Evolutionary conservation across 169 alveolate species (phyloP), one percentile per base, ranked within the genome.

Genomic region (Plasmodium vinckei): DNA sequence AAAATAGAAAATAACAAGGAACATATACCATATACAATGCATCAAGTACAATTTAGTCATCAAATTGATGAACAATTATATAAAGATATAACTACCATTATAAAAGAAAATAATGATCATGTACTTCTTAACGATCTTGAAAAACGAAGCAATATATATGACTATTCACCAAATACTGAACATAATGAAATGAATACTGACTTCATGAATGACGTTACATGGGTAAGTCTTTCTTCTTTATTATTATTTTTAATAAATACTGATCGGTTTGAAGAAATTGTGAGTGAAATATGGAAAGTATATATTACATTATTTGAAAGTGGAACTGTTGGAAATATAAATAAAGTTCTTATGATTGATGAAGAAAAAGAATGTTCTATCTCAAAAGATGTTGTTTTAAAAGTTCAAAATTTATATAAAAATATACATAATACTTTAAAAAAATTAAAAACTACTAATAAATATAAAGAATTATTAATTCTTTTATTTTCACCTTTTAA

Each of bases 401-500:
- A 75, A 0, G 17, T 75, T 0, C 33, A 56, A 17, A 12, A 61
- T 46, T 17, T 75, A 19, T 75, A 75, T 27, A 56, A 42, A 12
- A 47, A 46, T 12, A 19, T 75, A 10, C 51, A 63, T 42, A 12
- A 17, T 9, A 46, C 39, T 6, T 65, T 75, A 33, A 49, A 23
- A 5, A 15, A 19, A 9, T 51, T 46, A 6, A 54, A 61, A 1
- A 33, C 60, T 25, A 51, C 46, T 2, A 25, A 75, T 1, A n/a
- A 60, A 33, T 60, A 61, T 54, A 7, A 42, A 0, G 9, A 10
- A 3, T 75, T 75, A 25, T 42, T 63, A 54, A 17, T 65, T 17
- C 88, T 75, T 23, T 47, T 75, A 15, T 75, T 75, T 47, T 75
- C 88, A 3, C 88, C 88, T 0, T 75, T 75, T 42, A 61, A 63